Evolutionary conservation across 148 eudicot species (phyloP), one percentile per base, ranked within the genome.

Genomic region (Rhododendron molle): DNA sequence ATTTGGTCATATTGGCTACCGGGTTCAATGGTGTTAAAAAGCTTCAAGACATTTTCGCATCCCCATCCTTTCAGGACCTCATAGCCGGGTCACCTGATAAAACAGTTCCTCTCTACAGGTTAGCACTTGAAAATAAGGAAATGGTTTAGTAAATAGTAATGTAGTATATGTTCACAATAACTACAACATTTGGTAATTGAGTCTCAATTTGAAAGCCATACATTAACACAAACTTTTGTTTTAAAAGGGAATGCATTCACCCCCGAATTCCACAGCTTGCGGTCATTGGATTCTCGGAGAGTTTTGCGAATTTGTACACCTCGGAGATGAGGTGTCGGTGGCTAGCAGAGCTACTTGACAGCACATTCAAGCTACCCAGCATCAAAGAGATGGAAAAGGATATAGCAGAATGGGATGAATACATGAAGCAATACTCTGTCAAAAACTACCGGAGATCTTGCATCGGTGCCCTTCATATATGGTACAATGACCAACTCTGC

Each of bases 241-340:
- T 46, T 16, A 60, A 23, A 86, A 95, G 98, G 94, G 89, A 92
- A 83, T 92, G 94, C 78, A 89, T 93, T 67, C 97, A 94, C 86
- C 96, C 97, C 20, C 73, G 91, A 21, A 92, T 95, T 73, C 97
- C 98, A 54, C 97, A 92, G 28, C 86, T 94, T 62, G 97, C 96
- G 5, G 83, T 92, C 1, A 87, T 94, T 40, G 96, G 96, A 83
- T 91, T 87, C 83, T 88, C 94, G 4, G 96, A 93, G 86, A 91
- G 94, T 36, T 2, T 91, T 0, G 80, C 95, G 1, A 94, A 93
- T 81, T 49, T 94, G 74, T 90, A 90, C 86, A 91, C 93, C 2
- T 92, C 89, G 0, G 98, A 95, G 82, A 85, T 93, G 56, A 88
- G 89, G 76, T 86, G 95, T 46, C 89, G 88, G 32, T 94, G 98